Base-by-base conservation (phyloP, 805 yeast species). In the Clavispora carvajalis region DNA sequence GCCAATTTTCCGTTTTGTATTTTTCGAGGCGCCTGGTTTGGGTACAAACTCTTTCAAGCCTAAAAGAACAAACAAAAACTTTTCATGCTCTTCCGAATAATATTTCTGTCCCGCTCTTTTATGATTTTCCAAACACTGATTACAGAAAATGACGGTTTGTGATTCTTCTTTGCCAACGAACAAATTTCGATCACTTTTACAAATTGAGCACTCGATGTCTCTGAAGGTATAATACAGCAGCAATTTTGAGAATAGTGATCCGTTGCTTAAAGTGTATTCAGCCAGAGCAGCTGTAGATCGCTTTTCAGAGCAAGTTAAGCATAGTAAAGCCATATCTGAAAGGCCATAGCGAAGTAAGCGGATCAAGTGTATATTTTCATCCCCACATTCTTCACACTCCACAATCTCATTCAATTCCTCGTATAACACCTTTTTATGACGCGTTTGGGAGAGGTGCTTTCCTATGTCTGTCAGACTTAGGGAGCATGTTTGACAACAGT, bases 321-420 rank as follows among this genome's bases (percentile, higher is more conserved):
- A 79, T 16, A 76, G 54, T 43, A 77, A 55, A 0, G 69, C 56
- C 69, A 79, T 72, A 49, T 77, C 82, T 13, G 73, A 67, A 22
- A 80, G 76, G 1, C 80, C 83, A 52, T 67, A 74, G 28, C 83
- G 55, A 7, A 74, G 61, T 34, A 79, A 63, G 37, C 63, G 68
- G 39, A 79, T 59, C 49, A 71, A 73, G 55, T 77, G 82, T 36
- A 79, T 66, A 48, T 77, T 79, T 28, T 66, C 48, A 49, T 77
- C 76, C 16, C 65, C 65, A 55, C 85, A 79, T 31, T 72, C 76
- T 52, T 77, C 82, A 55, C 85, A 79, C 46, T 65, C 67, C 3
- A 79, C 54, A 8, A 56, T 58, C 48, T 77, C 81, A 8, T 58
- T 65, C 2, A 62, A 49, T 0, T 52, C 39, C 5, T 51, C 55